These are phyloP conservation scores for Paraglomus brasilianum DNA, from an alignment of 192 early-diverging fungal genomes.

Conservation along the genomic window DNA sequence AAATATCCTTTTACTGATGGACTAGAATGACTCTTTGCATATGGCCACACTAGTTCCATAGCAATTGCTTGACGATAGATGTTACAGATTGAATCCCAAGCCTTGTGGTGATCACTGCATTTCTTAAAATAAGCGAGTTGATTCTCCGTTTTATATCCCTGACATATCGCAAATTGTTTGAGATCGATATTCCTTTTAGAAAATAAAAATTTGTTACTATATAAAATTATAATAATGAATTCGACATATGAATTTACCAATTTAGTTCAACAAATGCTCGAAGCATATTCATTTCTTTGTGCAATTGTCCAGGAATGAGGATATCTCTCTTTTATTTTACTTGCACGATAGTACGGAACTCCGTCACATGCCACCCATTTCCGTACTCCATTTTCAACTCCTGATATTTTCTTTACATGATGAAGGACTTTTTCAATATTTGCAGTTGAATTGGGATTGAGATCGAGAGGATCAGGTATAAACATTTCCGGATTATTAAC, in stretches of 20 bases:
- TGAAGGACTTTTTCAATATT: slow-evolving; percentile 24
- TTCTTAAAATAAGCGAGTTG: not conserved
- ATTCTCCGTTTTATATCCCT: not conserved
- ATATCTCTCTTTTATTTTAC: slow-evolving; percentile 13
- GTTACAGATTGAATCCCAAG: not conserved
- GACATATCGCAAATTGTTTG: not conserved
- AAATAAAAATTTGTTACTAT: no score
- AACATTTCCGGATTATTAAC: slow-evolving; percentile 5
- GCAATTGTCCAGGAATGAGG: slow-evolving; percentile 19
- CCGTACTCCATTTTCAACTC: slow-evolving; percentile 8
- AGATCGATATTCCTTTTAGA: not conserved
- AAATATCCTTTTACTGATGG: slow-evolving; percentile 16
- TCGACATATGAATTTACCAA: no score
- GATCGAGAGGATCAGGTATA: slow-evolving; percentile 12
- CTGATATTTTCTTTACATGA: slow-evolving; percentile 20
- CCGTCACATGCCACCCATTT: slow-evolving; percentile 23
- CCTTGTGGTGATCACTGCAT: not conserved
- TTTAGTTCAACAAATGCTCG: slow-evolving; percentile 3
- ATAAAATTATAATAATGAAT: no score
- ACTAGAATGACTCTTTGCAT: not conserved
- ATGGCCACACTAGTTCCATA: not conserved
- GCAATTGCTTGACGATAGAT: not conserved
- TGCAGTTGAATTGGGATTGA: slow-evolving; percentile 12
- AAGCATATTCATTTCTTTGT: slow-evolving; percentile 20
- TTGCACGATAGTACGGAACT: slow-evolving; percentile 6